Percentiles rank a stretch among this genome's conserved stretches.
Conservation (phyloP, 495 filamentous ascomycete species). For the Cladorrhinum samala region DNA sequence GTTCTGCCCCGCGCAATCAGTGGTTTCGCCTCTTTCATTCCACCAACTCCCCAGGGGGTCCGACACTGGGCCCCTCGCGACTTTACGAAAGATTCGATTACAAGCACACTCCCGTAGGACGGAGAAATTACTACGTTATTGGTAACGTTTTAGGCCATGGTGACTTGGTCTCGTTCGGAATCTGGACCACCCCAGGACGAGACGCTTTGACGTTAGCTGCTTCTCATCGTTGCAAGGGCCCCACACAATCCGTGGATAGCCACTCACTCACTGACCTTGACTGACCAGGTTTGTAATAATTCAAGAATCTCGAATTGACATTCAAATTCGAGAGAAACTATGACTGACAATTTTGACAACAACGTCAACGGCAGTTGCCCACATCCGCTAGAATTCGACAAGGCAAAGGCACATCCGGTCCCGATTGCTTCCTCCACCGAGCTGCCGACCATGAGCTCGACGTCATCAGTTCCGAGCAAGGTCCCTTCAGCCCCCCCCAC, state of each 20-base stretch:
- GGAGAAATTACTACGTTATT: not conserved
- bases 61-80: slow-evolving; percentile 23
- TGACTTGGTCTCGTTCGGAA: too few relatives aligned
- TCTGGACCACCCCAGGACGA: not conserved
- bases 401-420: too few relatives aligned
- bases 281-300: too few relatives aligned
- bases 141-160: not conserved
- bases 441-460: slow-evolving; percentile 39
- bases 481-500: slow-evolving; percentile 33
- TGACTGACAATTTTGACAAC: not conserved
- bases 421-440: slow-evolving; percentile 9
- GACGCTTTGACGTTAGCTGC: not conserved
- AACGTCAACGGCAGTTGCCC: too few relatives aligned
- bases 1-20: too few relatives aligned
- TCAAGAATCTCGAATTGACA: too few relatives aligned
- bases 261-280: too few relatives aligned
- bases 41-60: slow-evolving; percentile 17
- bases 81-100: not conserved
- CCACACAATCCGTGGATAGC: too few relatives aligned
- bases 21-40: slow-evolving; percentile 12
- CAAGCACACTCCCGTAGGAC: not conserved
- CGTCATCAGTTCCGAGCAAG: slow-evolving; percentile 37
- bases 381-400: too few relatives aligned
- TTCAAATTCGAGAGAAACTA: too few relatives aligned
- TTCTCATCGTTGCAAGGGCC: too few relatives aligned